Conservation (phyloP, 140 eudicot species). For the Bidens hawaiensis region DNA sequence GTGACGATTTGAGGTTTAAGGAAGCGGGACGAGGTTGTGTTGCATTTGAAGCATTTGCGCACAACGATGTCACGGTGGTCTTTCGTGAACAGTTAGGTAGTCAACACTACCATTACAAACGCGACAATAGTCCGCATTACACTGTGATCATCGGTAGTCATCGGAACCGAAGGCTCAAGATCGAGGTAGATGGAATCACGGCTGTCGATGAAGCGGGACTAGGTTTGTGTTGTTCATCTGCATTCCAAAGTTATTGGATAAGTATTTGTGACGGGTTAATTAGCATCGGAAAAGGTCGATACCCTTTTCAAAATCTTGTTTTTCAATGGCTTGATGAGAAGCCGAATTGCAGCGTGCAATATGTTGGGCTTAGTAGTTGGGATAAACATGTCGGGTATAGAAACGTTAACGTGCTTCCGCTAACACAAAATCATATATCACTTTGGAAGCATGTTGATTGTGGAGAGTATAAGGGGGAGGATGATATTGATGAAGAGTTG, state of each 20-base stretch:
- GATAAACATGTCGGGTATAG: conserved; percentile 96
- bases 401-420: conserved; percentile 79
- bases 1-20: conserved; percentile 68
- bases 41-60: conserved; percentile 97
- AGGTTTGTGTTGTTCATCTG: conserved; percentile 76
- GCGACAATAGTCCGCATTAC: conserved; percentile 88
- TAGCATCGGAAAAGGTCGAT: conserved; percentile 88
- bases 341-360: conserved; percentile 85
- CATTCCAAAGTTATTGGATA: conserved; percentile 97
- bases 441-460: conserved; percentile 89
- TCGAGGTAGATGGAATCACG: conserved; percentile 85
- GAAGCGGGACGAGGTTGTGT: conserved; percentile 99
- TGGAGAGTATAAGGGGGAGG: conserved; percentile 47
- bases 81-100: conserved; percentile 91
- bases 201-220: conserved; percentile 85
- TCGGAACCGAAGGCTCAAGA: conserved; percentile 70
- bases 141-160: conserved; percentile 93
- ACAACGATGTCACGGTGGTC: conserved; percentile 89
- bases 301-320: conserved; percentile 91
- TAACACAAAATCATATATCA: conserved; percentile 78
- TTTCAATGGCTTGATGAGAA: conserved; percentile 95
- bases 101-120: conserved; percentile 93
- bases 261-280: conserved; percentile 90
- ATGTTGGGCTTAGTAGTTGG: conserved; percentile 98
- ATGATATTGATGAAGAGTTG: conserved; percentile 59